phyloP scores from a whole-genome alignment of 1,284 basidiomycete genomes.

The Sanghuangporus baumii region DNA sequence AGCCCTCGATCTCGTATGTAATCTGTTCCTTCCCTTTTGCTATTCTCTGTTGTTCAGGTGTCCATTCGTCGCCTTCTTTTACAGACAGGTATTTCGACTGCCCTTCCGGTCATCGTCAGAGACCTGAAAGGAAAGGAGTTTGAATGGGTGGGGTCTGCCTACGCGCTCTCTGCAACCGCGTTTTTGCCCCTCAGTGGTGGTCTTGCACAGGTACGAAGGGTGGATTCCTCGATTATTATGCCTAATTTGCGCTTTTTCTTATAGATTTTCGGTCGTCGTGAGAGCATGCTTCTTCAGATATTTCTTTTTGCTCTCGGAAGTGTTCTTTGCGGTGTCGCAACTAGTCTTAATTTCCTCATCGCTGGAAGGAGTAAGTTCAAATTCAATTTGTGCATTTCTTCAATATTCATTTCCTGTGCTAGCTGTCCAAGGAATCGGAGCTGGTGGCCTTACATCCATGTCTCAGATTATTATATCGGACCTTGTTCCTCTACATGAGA shows the following conservation, averaged over 20 bases:
- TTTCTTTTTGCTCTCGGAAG: constrained; percentile 34
- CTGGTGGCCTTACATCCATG: constrained; percentile 28
- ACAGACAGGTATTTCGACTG: constrained; percentile 17
- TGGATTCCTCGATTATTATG: neutral
- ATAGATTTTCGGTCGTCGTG: constrained; percentile 30
- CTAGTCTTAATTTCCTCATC: constrained; percentile 38
- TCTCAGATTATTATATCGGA: constrained; percentile 30
- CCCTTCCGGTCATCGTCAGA: constrained; percentile 22
- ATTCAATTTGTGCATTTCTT: no score
- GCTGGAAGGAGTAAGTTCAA: constrained; percentile 29
- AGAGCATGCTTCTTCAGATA: constrained; percentile 29
- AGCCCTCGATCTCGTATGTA: constrained; percentile 15
- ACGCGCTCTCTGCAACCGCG: constrained; percentile 22
- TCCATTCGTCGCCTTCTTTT: neutral
- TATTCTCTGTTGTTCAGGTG: no score
- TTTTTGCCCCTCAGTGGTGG: constrained; percentile 22
- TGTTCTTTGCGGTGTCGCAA: constrained; percentile 35
- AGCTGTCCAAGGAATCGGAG: constrained; percentile 31
- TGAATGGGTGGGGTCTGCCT: constrained; percentile 25
- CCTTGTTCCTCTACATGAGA: constrained; percentile 35
- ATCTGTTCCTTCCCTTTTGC: neutral
- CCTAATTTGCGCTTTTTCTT: neutral
- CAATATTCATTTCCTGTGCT: neutral
- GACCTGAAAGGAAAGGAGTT: constrained; percentile 23
- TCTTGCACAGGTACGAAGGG: constrained; percentile 18